A percentile compares a stretch with the other conserved stretches of the same genome.
Conservation (phyloP, 2,329 filamentous ascomycete genomes). For the Thelonectria rubi region DNA sequence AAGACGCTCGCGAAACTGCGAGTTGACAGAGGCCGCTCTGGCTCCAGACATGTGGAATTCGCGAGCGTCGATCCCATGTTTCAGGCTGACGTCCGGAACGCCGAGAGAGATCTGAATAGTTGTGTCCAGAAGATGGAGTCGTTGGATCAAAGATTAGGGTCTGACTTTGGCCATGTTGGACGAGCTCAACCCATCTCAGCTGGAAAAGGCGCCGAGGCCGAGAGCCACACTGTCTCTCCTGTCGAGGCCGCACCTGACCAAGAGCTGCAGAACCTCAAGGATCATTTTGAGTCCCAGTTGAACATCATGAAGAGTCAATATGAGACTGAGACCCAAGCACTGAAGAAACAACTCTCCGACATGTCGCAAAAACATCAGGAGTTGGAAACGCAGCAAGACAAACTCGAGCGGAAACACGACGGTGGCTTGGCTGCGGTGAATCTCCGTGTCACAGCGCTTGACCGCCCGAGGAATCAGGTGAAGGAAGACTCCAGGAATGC, state of each 20-base stretch:
- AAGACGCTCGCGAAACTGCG: conserved; percentile 29
- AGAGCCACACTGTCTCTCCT: not conserved
- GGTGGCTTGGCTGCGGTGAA: conserved; percentile 17
- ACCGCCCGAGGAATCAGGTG: conserved; percentile 6
- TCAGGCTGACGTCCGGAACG: conserved; percentile 25
- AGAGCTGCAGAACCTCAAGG: conserved; percentile 31
- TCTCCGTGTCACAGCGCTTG: conserved; percentile 7
- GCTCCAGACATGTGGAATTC: conserved; percentile 35
- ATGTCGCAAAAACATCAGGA: conserved; percentile 25
- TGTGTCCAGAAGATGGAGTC: conserved; percentile 18
- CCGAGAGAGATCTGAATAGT: conserved; percentile 18
- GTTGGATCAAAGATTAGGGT: conserved; percentile 21
- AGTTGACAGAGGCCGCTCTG: conserved; percentile 28
- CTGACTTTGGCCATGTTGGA: conserved; percentile 8
- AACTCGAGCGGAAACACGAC: conserved; percentile 41
- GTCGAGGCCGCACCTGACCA: conserved; percentile 17
- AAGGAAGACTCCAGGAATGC: not conserved
- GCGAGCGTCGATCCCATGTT: conserved; percentile 32
- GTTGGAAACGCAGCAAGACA: conserved; percentile 31
- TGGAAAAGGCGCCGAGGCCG: not conserved
- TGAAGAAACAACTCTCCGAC: conserved; percentile 26
- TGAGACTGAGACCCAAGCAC: conserved; percentile 21
- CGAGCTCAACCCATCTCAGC: conserved; percentile 12
- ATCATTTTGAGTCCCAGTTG: conserved; percentile 5
- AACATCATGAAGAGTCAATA: conserved; percentile 9